Evolutionary conservation across 2,329 filamentous ascomycete species (phyloP).

Genomic region (Talaromyces marneffei): DNA sequence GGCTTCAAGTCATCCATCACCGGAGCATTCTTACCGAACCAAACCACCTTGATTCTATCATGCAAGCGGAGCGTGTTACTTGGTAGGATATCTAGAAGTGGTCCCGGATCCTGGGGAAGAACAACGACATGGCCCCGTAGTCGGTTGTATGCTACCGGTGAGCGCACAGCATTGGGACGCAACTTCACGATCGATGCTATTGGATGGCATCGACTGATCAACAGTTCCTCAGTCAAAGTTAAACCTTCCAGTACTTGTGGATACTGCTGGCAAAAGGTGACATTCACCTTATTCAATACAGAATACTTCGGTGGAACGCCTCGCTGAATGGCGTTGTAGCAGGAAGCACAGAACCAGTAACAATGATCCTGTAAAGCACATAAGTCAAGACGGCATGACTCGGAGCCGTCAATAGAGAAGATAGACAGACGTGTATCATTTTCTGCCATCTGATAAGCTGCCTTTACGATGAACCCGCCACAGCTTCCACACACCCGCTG

Average conservation of each 20-base stretch:
- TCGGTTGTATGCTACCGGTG: conserved; percentile 3
- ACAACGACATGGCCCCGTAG: conserved; percentile 15
- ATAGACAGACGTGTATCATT: too few species aligned
- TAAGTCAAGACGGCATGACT: too few species aligned
- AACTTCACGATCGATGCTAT: conserved; percentile 9
- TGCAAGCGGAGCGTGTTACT: background rate
- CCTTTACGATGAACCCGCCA: too few species aligned
- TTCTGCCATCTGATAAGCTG: too few species aligned
- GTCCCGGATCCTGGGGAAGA: conserved; percentile 14
- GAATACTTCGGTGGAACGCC: conserved; percentile 10
- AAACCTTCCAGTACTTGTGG: conserved; percentile 6
- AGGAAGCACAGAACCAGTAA: background rate
- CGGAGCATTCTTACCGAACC: background rate
- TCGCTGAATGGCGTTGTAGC: background rate
- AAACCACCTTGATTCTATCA: conserved; percentile 12
- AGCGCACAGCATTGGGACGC: background rate
- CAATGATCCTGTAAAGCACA: too few species aligned
- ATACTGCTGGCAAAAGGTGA: conserved; percentile 14
- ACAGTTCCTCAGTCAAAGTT: conserved; percentile 7
- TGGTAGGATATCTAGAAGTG: conserved; percentile 15
- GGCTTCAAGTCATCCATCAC: background rate
- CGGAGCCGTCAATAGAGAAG: too few species aligned
- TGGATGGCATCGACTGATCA: conserved; percentile 9
- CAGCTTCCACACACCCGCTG: too few species aligned
- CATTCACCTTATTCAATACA: conserved; percentile 11